Conservation (phyloP, 2,329 filamentous ascomycete genomes). For the Fusarium ramigenum region DNA sequence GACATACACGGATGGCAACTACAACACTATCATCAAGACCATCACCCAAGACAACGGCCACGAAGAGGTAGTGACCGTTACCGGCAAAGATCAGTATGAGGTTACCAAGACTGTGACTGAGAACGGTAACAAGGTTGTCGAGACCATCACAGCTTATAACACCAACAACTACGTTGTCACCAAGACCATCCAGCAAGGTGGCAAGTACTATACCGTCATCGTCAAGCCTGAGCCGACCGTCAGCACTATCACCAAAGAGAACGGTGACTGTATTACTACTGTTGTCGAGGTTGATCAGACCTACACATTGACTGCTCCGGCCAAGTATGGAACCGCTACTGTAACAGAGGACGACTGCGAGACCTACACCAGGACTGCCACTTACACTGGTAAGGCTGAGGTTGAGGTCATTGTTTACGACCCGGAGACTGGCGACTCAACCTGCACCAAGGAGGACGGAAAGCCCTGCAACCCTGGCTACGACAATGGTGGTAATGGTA, state of each 20-base stretch:
- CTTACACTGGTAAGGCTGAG: slow-evolving; percentile 35
- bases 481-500: slow-evolving; percentile 6
- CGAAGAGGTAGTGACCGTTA: slow-evolving; percentile 22
- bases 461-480: slow-evolving; percentile 37
- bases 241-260: slow-evolving; percentile 33
- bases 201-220: slow-evolving; percentile 36
- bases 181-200: slow-evolving; percentile 38
- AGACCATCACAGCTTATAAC: slow-evolving; percentile 29
- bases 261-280: slow-evolving; percentile 30
- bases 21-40: slow-evolving; percentile 19
- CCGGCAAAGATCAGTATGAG: not conserved
- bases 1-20: slow-evolving; percentile 18
- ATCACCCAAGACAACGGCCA: slow-evolving; percentile 26
- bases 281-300: slow-evolving; percentile 23
- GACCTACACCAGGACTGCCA: slow-evolving; percentile 29
- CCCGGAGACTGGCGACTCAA: slow-evolving; percentile 43
- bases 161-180: slow-evolving; percentile 29
- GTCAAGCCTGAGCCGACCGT: slow-evolving; percentile 27
- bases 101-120: slow-evolving; percentile 25
- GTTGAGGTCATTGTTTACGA: slow-evolving; percentile 47
- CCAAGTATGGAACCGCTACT: slow-evolving; percentile 38
- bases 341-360: slow-evolving; percentile 32
- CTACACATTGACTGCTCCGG: slow-evolving; percentile 40
- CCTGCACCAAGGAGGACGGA: slow-evolving; percentile 43
- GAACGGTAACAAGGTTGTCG: slow-evolving; percentile 20